Evolutionary conservation across 2,329 filamentous ascomycete species (phyloP).

Genomic region (Ophiostoma novo-ulmi): DNA sequence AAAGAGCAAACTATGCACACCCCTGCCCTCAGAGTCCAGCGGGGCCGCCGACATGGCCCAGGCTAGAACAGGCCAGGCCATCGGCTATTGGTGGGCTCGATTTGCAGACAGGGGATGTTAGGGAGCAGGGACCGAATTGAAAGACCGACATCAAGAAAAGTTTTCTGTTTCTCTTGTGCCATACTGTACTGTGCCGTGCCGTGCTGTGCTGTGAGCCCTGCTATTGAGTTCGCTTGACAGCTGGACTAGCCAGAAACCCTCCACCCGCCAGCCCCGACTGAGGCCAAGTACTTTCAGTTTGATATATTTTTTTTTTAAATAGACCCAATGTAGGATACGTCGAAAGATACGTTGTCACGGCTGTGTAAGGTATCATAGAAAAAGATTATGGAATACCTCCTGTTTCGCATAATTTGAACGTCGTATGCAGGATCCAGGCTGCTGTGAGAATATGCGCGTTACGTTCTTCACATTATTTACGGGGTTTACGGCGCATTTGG

Average conservation of each 20-base stretch:
- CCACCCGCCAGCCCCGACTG: too few species aligned
- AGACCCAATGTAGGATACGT: background rate
- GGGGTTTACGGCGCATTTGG: background rate
- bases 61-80: constrained; percentile 10
- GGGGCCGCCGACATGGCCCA: constrained; percentile 12
- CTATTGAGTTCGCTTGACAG: background rate
- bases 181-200: too few species aligned
- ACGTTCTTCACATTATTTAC: background rate
- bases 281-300: background rate
- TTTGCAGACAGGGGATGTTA: constrained; percentile 2
- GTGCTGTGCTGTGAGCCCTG: too few species aligned
- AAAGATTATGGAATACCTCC: too few species aligned
- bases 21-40: background rate
- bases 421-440: background rate
- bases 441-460: background rate
- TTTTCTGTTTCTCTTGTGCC: background rate
- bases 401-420: background rate
- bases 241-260: background rate
- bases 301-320: background rate
- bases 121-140: background rate
- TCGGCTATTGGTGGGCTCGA: constrained; percentile 13
- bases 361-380: background rate
- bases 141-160: background rate
- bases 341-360: background rate
- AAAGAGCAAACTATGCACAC: background rate